Evolutionary conservation across 139 green algal species (phyloP).

Genomic region (Pseudopediastrum boryanum): DNA sequence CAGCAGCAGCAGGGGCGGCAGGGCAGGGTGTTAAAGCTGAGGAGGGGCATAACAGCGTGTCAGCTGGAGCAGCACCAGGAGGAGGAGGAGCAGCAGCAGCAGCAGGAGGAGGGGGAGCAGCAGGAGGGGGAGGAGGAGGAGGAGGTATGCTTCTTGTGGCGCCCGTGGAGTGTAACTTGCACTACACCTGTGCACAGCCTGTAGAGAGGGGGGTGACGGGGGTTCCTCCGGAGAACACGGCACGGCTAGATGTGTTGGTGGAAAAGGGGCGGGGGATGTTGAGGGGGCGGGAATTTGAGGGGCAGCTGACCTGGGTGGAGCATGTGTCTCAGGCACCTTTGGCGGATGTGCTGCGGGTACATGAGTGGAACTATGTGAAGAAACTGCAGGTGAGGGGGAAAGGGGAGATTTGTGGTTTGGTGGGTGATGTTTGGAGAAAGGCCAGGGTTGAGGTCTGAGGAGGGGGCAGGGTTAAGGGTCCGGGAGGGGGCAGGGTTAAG

Average conservation of each 20-base stretch:
- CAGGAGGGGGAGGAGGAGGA: background rate
- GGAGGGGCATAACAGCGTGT: too few relatives aligned
- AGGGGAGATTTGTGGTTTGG: too few relatives aligned
- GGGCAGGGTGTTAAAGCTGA: too few relatives aligned
- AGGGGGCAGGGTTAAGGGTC: too few relatives aligned
- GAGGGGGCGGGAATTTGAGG: constrained; percentile 55
- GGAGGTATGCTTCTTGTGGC: constrained; percentile 65
- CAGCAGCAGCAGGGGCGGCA: background rate
- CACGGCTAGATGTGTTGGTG: constrained; percentile 76
- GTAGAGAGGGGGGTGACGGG: constrained; percentile 38
- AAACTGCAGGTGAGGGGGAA: constrained; percentile 62
- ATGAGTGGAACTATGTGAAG: constrained; percentile 88
- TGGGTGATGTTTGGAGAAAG: too few relatives aligned
- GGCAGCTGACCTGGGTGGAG: constrained; percentile 56
- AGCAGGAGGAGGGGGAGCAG: background rate
- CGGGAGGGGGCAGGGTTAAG: too few relatives aligned
- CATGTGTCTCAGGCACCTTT: constrained; percentile 49
- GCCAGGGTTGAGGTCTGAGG: too few relatives aligned
- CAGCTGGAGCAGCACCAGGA: background rate
- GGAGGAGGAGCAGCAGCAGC: background rate
- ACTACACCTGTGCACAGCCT: constrained; percentile 71
- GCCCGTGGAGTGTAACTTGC: constrained; percentile 67
- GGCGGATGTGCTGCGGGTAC: constrained; percentile 81
- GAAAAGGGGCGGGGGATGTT: constrained; percentile 59
- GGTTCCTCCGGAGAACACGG: constrained; percentile 87